phyloP scores from a whole-genome alignment of 1,284 basidiomycete species.

The Ustilago xerochloae region DNA sequence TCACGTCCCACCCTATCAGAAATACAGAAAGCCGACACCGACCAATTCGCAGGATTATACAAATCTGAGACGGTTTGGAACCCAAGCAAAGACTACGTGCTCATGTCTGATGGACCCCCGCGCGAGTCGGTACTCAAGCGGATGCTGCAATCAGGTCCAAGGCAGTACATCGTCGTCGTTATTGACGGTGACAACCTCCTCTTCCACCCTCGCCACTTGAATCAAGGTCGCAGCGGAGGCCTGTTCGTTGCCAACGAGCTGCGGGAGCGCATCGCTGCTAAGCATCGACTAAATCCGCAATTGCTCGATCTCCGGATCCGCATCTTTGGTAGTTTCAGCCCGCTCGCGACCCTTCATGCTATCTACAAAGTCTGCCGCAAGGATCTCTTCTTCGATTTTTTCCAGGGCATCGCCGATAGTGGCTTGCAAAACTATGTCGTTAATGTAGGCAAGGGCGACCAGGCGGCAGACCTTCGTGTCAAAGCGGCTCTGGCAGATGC shows the following conservation, averaged over 20 bases:
- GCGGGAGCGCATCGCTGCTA: conserved; percentile 26
- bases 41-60: conserved; percentile 19
- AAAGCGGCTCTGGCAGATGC: conserved; percentile 42
- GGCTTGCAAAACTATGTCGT: conserved; percentile 36
- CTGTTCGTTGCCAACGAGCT: conserved; percentile 24
- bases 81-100: conserved; percentile 27
- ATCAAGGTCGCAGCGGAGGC: conserved; percentile 32
- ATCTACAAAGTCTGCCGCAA: not conserved
- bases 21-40: conserved; percentile 8
- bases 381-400: conserved; percentile 19
- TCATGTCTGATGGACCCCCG: conserved; percentile 26
- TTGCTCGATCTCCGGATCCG: conserved; percentile 32
- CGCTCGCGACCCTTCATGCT: conserved; percentile 5
- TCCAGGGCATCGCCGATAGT: conserved; percentile 26
- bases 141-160: not conserved
- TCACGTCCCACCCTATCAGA: conserved; percentile 27
- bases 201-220: conserved; percentile 29
- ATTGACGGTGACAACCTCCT: conserved; percentile 43
- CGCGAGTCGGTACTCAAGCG: not conserved
- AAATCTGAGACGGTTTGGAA: conserved; percentile 33
- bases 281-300: conserved; percentile 20
- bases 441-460: conserved; percentile 23
- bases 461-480: conserved; percentile 43
- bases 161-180: conserved; percentile 31
- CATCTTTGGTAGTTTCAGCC: conserved; percentile 20